Evolutionary conservation across 805 yeast genomes (phyloP).

Genomic region (Candida fluviatilis): DNA sequence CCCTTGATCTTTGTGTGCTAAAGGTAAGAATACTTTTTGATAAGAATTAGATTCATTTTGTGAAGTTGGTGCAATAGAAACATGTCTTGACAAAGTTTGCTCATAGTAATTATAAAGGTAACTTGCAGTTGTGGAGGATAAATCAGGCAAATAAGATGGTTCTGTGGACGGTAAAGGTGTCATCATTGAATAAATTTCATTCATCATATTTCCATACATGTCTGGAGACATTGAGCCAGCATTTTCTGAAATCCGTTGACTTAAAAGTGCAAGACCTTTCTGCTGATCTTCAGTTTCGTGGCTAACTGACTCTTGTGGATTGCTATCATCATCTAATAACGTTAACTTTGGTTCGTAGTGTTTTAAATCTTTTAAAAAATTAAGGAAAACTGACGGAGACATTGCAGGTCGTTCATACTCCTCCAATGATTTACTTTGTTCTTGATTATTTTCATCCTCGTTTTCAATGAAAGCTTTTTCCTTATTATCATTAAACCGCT

Average conservation of each 20-base stretch:
- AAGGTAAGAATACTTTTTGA: slow-evolving; percentile 49
- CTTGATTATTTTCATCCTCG: background rate
- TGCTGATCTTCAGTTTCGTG: slow-evolving; percentile 3
- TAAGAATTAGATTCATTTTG: slow-evolving; percentile 46
- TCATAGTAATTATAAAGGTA: slow-evolving; percentile 47
- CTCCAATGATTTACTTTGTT: background rate
- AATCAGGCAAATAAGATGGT: slow-evolving; percentile 20
- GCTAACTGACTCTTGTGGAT: slow-evolving; percentile 5
- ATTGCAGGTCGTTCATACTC: slow-evolving; percentile 6
- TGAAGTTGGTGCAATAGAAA: slow-evolving; percentile 45
- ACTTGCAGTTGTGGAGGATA: slow-evolving; percentile 30
- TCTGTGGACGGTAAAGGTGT: slow-evolving; percentile 23
- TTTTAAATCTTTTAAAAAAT: slow-evolving; percentile 21
- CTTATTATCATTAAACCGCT: too few relatives aligned
- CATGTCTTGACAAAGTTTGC: slow-evolving; percentile 37
- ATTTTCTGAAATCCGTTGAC: background rate
- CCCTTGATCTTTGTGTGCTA: slow-evolving; percentile 49
- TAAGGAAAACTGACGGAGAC: slow-evolving; percentile 22
- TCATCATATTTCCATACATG: slow-evolving; percentile 7
- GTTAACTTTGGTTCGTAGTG: slow-evolving; percentile 6
- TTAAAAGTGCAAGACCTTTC: background rate
- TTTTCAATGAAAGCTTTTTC: too few relatives aligned
- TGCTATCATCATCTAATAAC: slow-evolving; percentile 4
- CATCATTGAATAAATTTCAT: slow-evolving; percentile 17
- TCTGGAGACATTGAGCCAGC: slow-evolving; percentile 4